Percentiles rank a stretch among this genome's conserved stretches.
phyloP scores from a whole-genome alignment of 2,329 filamentous ascomycete species.

The Stagonosporopsis tanaceti region DNA sequence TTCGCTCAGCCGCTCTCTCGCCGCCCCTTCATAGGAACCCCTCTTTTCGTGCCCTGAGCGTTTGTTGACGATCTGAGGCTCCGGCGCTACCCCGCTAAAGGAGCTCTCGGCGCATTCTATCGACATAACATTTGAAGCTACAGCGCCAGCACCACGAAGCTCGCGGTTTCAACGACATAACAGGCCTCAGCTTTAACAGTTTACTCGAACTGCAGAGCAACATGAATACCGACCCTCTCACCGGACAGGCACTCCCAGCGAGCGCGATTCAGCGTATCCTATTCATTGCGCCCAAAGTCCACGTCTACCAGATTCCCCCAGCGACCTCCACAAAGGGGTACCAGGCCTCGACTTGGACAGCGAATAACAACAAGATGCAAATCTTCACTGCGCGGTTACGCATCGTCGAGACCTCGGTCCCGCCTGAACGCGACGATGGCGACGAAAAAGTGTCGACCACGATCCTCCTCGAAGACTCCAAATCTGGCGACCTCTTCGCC shows the following conservation, averaged over 20 bases:
- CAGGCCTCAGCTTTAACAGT: neutral
- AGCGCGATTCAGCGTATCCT: constrained; percentile 87
- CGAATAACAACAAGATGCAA: constrained; percentile 69
- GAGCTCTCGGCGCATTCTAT: constrained; percentile 11
- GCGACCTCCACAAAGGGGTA: constrained; percentile 80
- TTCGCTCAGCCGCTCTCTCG: constrained; percentile 30
- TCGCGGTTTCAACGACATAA: neutral
- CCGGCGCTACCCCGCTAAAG: constrained; percentile 28
- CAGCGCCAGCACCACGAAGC: constrained; percentile 9
- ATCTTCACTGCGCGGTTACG: constrained; percentile 88
- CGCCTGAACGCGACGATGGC: constrained; percentile 46
- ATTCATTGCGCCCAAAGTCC: constrained; percentile 76
- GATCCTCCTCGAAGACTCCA: constrained; percentile 79
- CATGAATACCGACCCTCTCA: constrained; percentile 76
- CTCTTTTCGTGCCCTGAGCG: constrained; percentile 21
- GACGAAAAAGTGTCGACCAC: constrained; percentile 72
- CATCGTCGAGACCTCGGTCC: constrained; percentile 75
- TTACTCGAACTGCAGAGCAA: neutral
- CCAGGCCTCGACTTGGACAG: constrained; percentile 78
- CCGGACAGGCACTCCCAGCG: constrained; percentile 70
- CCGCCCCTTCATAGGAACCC: constrained; percentile 28
- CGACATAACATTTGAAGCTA: constrained; percentile 5
- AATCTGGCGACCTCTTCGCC: constrained; percentile 78
- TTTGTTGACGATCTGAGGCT: constrained; percentile 13
- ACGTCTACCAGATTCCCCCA: constrained; percentile 89